A percentile compares a stretch with the other conserved stretches of the same genome.
Evolutionary conservation across 306 rosid genomes (phyloP).

Genomic region (Lupinus albus): DNA sequence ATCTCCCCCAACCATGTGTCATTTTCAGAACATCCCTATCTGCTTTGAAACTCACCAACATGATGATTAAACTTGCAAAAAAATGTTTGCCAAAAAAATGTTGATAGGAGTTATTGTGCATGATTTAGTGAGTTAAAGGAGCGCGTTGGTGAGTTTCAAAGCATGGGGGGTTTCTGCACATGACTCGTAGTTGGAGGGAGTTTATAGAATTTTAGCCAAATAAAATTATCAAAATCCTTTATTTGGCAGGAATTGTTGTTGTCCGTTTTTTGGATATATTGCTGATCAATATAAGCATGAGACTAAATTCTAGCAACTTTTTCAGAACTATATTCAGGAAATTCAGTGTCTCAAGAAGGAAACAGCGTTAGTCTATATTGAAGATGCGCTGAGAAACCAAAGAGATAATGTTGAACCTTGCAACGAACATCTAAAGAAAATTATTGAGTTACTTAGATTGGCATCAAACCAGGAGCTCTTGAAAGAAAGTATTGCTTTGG

Average conservation of each 20-base stretch:
- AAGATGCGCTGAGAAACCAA: slow-evolving; percentile 69
- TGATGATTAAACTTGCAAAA: not conserved
- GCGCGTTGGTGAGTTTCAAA: not conserved
- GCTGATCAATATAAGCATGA: slow-evolving; percentile 26
- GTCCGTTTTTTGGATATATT: not conserved
- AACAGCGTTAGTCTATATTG: slow-evolving; percentile 62
- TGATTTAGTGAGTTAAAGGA: not conserved
- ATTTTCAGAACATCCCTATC: not conserved
- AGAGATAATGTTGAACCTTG: slow-evolving; percentile 53
- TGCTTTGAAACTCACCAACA: not conserved
- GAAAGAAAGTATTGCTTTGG: slow-evolving; percentile 80
- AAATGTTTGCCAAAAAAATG: not conserved
- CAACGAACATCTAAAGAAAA: slow-evolving; percentile 58
- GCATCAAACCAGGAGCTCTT: slow-evolving; percentile 75
- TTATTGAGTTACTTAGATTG: slow-evolving; percentile 64
- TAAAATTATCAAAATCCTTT: not conserved
- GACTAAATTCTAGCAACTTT: slow-evolving; percentile 43
- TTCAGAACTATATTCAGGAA: slow-evolving; percentile 79
- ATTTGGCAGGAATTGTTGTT: slow-evolving; percentile 24
- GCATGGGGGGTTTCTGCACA: not conserved
- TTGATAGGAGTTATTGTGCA: not conserved
- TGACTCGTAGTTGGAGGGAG: not conserved
- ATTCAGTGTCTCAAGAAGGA: slow-evolving; percentile 76
- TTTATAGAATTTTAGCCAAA: not conserved
- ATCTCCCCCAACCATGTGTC: not conserved